Conservation (phyloP, 129 eudicot species). For the Pulicaria dysenterica region DNA sequence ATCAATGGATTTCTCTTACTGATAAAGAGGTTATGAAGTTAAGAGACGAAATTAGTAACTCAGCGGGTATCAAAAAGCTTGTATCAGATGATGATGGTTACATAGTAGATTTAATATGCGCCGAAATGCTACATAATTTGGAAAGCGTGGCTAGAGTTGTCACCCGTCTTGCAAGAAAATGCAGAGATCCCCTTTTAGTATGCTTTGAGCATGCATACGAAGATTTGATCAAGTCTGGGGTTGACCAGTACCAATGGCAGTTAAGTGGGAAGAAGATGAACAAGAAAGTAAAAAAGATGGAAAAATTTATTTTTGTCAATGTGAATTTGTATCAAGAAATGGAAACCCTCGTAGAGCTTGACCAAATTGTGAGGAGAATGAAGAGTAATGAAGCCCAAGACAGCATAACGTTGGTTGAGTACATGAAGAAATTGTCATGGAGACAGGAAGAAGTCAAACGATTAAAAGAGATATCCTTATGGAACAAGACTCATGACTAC, state of each 20-base stretch:
- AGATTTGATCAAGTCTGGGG: constrained; percentile 52
- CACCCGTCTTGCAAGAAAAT: constrained; percentile 61
- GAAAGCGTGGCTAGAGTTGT: constrained; percentile 58
- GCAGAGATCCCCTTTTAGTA: constrained; percentile 59
- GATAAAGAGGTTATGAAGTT: constrained; percentile 63
- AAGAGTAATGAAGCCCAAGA: constrained; percentile 55
- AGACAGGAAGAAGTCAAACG: constrained; percentile 69
- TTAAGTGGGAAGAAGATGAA: constrained; percentile 69
- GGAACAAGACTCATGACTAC: constrained; percentile 73
- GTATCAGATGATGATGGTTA: constrained; percentile 66
- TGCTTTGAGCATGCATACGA: constrained; percentile 64
- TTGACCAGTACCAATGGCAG: constrained; percentile 66
- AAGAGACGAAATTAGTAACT: constrained; percentile 65
- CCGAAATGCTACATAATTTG: constrained; percentile 64
- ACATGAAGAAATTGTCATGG: constrained; percentile 57
- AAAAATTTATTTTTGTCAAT: constrained; percentile 47
- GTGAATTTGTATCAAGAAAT: constrained; percentile 77
- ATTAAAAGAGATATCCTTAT: constrained; percentile 61
- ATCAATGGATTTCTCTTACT: constrained; percentile 65
- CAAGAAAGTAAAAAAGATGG: constrained; percentile 76
- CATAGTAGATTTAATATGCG: constrained; percentile 58
- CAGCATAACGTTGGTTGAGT: constrained; percentile 46
- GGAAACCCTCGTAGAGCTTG: constrained; percentile 71
- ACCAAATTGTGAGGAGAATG: constrained; percentile 73
- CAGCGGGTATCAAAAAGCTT: constrained; percentile 66